These are phyloP conservation scores for Schizochytrium sp. DNA, from an alignment of 108 stramenopile species.

Conservation along the genomic window DNA sequence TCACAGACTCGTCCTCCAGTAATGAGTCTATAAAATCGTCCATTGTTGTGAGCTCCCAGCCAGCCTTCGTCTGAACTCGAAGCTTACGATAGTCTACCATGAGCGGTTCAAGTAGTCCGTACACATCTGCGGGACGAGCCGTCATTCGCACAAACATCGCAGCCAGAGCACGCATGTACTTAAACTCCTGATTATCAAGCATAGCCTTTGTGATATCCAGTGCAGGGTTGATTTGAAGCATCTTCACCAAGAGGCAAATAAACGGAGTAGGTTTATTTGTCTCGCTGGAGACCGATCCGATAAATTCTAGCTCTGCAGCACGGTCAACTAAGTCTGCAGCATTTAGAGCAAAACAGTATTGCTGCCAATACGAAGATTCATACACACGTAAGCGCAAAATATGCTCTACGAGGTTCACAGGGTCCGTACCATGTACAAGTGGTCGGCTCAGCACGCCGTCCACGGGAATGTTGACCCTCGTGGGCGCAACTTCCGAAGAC, in stretches of 20 bases:
- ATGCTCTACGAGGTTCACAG: slow-evolving; percentile 98
- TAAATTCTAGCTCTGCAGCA: slow-evolving; percentile 83
- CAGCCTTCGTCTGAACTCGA: slow-evolving; percentile 68
- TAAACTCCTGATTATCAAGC: slow-evolving; percentile 93
- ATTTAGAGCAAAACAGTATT: slow-evolving; percentile 84
- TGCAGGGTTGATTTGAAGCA: slow-evolving; percentile 95
- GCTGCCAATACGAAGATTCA: slow-evolving; percentile 77
- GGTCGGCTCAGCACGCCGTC: slow-evolving; percentile 16
- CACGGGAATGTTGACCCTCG: background rate
- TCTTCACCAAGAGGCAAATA: slow-evolving; percentile 90
- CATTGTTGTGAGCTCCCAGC: slow-evolving; percentile 88
- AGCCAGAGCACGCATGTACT: slow-evolving; percentile 92
- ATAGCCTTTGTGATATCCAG: slow-evolving; percentile 89
- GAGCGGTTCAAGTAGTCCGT: slow-evolving; percentile 88
- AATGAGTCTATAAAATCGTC: slow-evolving; percentile 92
- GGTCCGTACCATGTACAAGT: slow-evolving; percentile 94
- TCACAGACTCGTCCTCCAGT: slow-evolving; percentile 77
- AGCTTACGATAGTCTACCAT: slow-evolving; percentile 89
- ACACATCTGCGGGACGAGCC: slow-evolving; percentile 92
- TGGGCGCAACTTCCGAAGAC: too few species aligned
- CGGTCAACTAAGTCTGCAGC: slow-evolving; percentile 92
- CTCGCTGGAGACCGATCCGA: slow-evolving; percentile 89
- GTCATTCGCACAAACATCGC: slow-evolving; percentile 93
- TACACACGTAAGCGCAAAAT: slow-evolving; percentile 95
- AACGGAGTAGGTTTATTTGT: slow-evolving; percentile 91